A percentile compares a stretch with the other conserved stretches of the same genome.
phyloP scores from a whole-genome alignment of 1,284 basidiomycete genomes.

The Trichosporon sp. region DNA sequence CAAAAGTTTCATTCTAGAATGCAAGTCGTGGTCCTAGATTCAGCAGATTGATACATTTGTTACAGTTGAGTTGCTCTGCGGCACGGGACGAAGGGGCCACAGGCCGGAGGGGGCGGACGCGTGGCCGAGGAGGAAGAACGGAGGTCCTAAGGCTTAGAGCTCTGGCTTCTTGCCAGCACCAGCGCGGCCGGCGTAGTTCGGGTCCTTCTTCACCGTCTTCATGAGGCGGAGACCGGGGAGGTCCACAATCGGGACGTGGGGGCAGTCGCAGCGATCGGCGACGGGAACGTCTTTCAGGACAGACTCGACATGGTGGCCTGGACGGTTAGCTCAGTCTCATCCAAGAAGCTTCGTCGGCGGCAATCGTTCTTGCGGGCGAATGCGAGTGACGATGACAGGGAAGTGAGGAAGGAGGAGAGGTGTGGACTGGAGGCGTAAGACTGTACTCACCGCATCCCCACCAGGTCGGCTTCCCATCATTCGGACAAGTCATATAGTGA shows the following conservation, averaged over 20 bases:
- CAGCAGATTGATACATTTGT: background rate
- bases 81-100: too few species aligned
- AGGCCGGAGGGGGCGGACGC: too few species aligned
- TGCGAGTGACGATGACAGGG: too few species aligned
- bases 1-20: background rate
- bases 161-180: background rate
- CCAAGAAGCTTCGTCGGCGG: too few species aligned
- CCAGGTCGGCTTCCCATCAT: constrained; percentile 56
- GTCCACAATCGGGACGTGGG: constrained; percentile 43
- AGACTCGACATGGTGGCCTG: constrained; percentile 53
- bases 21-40: background rate
- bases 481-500: constrained; percentile 52
- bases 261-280: constrained; percentile 47
- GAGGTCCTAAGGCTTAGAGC: constrained; percentile 1
- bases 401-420: background rate
- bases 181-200: background rate
- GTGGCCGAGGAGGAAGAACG: background rate
- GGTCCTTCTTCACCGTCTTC: constrained; percentile 19
- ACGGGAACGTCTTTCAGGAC: constrained; percentile 40
- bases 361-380: too few species aligned
- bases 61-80: background rate
- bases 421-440: background rate
- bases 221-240: constrained; percentile 14
- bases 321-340: background rate
- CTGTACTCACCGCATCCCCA: constrained; percentile 55